Percentiles rank a stretch among this genome's conserved stretches.
These are phyloP conservation scores for Thoreauomyces humboldtii DNA, from an alignment of 192 early-diverging fungal genomes.

Conservation along the genomic window DNA sequence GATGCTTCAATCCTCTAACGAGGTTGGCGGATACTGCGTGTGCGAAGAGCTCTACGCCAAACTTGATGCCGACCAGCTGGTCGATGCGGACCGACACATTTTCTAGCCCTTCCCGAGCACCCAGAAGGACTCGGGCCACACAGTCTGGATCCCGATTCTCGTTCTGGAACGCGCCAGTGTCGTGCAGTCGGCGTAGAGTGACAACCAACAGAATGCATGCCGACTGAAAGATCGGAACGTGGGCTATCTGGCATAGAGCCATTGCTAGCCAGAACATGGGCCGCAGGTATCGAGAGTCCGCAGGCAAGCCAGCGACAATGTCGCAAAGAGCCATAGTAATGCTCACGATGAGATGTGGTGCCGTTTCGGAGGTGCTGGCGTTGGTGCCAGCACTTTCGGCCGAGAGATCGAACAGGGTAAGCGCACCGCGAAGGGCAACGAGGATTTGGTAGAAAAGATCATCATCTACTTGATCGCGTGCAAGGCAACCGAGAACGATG, in stretches of 20 bases:
- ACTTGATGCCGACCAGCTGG: slow-evolving; percentile 71
- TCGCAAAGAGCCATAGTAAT: slow-evolving; percentile 80
- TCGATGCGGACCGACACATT: slow-evolving; percentile 74
- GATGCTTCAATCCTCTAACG: slow-evolving; percentile 79
- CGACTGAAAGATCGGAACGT: slow-evolving; percentile 73
- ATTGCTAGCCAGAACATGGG: slow-evolving; percentile 91
- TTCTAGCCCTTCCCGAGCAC: slow-evolving; percentile 67
- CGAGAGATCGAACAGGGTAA: slow-evolving; percentile 80
- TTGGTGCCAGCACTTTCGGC: too few species aligned
- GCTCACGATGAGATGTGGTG: slow-evolving; percentile 74
- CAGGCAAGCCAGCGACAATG: slow-evolving; percentile 79
- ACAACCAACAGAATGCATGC: slow-evolving; percentile 69
- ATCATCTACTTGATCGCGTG: slow-evolving; percentile 86
- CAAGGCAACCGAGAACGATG: slow-evolving; percentile 83
- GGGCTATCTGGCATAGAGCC: slow-evolving; percentile 81
- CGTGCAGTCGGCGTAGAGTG: slow-evolving; percentile 74
- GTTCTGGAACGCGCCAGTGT: slow-evolving; percentile 61
- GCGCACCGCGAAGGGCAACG: slow-evolving; percentile 81
- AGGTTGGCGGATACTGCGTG: slow-evolving; percentile 80
- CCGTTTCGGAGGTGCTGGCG: too few species aligned
- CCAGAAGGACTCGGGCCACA: slow-evolving; percentile 70
- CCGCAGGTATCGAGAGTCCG: slow-evolving; percentile 77
- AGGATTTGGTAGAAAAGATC: slow-evolving; percentile 92
- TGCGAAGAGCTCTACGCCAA: slow-evolving; percentile 75
- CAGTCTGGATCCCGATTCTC: slow-evolving; percentile 66